phyloP scores from a whole-genome alignment of 2,329 filamentous ascomycete species.

The Trichophyton rubrum region DNA sequence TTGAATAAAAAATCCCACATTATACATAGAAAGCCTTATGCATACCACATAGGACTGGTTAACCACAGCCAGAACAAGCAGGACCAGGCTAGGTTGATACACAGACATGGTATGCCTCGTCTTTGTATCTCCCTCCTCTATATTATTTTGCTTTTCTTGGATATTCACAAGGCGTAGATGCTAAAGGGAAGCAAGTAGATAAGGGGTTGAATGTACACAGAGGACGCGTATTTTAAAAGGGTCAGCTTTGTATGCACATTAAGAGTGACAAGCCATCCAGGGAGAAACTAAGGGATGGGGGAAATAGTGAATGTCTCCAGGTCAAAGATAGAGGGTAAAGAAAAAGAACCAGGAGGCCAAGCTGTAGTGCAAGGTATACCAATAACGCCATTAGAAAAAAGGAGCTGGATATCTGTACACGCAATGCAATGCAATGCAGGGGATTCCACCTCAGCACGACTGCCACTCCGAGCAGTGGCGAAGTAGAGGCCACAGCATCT shows the following conservation, averaged over 20 bases:
- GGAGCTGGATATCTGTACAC: background rate
- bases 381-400: background rate
- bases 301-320: background rate
- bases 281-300: background rate
- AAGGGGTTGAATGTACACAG: conserved; percentile 1
- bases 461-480: background rate
- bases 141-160: background rate
- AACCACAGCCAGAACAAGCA: background rate
- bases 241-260: background rate
- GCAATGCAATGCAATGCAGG: conserved; percentile 2
- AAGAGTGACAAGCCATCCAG: background rate
- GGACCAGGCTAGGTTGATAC: background rate
- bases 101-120: background rate
- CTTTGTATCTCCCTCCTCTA: background rate
- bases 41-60: background rate
- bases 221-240: background rate
- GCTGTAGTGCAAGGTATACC: background rate
- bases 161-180: conserved; percentile 1
- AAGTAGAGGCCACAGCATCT: conserved; percentile 17
- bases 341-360: conserved; percentile 26
- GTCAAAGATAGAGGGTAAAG: background rate
- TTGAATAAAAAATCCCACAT: background rate
- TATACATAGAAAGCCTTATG: background rate
- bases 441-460: background rate
- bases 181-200: background rate